A percentile compares a stretch with the other conserved stretches of the same genome.
phyloP scores from a whole-genome alignment of 1,284 basidiomycete species.

The Apiotrichum akiyoshidainum region DNA sequence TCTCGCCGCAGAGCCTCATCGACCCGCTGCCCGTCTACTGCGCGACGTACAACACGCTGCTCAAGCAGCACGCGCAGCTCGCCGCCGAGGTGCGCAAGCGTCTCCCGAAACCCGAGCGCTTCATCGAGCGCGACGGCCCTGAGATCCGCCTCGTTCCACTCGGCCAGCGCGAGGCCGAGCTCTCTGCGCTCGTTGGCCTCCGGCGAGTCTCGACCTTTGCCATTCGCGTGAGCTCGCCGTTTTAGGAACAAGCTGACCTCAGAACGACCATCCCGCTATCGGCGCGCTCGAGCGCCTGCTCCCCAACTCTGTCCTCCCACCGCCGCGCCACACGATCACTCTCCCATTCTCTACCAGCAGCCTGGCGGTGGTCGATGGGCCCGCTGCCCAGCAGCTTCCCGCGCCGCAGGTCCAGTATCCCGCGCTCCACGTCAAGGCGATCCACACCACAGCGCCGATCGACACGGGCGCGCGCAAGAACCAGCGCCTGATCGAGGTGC shows the following conservation, averaged over 20 bases:
- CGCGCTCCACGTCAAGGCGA: slow-evolving; percentile 77
- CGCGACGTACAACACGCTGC: slow-evolving; percentile 45
- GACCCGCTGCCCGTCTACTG: slow-evolving; percentile 40
- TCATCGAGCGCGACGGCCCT: neutral
- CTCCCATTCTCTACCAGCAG: slow-evolving; percentile 51
- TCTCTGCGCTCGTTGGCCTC: slow-evolving; percentile 65
- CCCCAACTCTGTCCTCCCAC: slow-evolving; percentile 35
- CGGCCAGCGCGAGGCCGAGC: slow-evolving; percentile 63
- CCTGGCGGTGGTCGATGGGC: slow-evolving; percentile 21
- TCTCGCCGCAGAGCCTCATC: slow-evolving; percentile 40
- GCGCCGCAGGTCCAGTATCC: slow-evolving; percentile 47
- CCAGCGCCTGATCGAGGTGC: slow-evolving; percentile 58
- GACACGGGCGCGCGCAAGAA: slow-evolving; percentile 72
- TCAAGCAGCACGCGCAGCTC: slow-evolving; percentile 37
- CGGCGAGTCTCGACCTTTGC: slow-evolving; percentile 68
- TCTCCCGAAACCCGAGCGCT: neutral
- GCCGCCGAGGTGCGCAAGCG: slow-evolving; percentile 16
- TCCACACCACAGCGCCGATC: slow-evolving; percentile 73
- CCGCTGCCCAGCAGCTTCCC: neutral
- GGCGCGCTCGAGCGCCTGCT: slow-evolving; percentile 26
- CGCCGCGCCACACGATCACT: slow-evolving; percentile 40
- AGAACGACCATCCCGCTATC: slow-evolving; percentile 35
- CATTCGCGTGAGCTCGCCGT: slow-evolving; percentile 55
- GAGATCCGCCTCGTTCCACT: slow-evolving; percentile 63
- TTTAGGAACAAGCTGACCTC: neutral